phyloP scores from a whole-genome alignment of 805 yeast genomes.

The Starmerella kuoi region DNA sequence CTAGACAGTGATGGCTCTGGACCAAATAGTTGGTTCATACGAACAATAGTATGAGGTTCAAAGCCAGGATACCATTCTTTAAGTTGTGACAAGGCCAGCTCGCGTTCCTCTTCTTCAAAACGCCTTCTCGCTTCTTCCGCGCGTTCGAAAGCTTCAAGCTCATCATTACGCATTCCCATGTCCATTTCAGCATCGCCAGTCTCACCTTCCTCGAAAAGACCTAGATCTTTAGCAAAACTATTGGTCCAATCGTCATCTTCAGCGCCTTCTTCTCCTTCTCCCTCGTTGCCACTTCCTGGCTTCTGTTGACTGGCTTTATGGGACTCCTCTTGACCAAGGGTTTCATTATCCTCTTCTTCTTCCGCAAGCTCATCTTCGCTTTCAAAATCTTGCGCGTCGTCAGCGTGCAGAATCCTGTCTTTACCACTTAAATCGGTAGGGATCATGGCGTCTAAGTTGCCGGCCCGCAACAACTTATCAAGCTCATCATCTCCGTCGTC shows the following conservation, averaged over 20 bases:
- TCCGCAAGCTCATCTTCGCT: conserved; percentile 93
- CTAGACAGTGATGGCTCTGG: conserved; percentile 47
- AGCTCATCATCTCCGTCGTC: conserved; percentile 28
- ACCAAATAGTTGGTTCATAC: conserved; percentile 53
- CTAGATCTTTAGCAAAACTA: conserved; percentile 28
- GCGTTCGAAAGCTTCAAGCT: not conserved
- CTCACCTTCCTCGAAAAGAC: conserved; percentile 20
- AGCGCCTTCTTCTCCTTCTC: conserved; percentile 13
- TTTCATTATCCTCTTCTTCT: conserved; percentile 44
- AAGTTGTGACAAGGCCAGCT: conserved; percentile 23
- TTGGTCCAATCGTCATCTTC: conserved; percentile 25
- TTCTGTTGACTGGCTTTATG: not conserved
- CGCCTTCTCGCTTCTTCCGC: conserved; percentile 15
- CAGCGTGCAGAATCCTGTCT: conserved; percentile 63
- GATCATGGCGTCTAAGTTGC: conserved; percentile 24
- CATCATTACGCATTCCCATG: not conserved
- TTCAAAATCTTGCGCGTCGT: conserved; percentile 85
- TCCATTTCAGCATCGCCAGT: conserved; percentile 8
- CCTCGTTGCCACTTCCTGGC: conserved; percentile 22
- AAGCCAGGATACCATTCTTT: conserved; percentile 49
- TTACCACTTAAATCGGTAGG: conserved; percentile 31
- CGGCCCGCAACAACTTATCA: conserved; percentile 24
- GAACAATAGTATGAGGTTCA: conserved; percentile 41
- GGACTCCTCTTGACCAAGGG: not conserved
- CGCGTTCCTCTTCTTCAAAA: conserved; percentile 16